A percentile compares a stretch with the other conserved stretches of the same genome.
phyloP scores from a whole-genome alignment of 257 asterid species.

The Schizonepeta tenuifolia region DNA sequence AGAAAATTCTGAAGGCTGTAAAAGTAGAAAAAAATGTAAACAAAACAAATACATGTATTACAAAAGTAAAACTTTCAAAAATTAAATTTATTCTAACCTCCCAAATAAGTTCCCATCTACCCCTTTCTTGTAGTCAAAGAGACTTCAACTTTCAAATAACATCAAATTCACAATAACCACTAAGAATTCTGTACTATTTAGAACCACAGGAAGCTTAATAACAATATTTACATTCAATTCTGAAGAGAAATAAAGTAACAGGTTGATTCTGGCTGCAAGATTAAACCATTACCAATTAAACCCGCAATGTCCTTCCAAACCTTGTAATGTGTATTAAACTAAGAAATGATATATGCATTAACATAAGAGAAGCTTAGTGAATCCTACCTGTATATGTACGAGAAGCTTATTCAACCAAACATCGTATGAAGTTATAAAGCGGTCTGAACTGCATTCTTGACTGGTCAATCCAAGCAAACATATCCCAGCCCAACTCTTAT shows the following conservation, averaged over 20 bases:
- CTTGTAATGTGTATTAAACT: neutral
- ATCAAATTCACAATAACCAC: neutral
- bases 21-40: slow-evolving; percentile 33
- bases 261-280: neutral
- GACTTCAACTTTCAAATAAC: slow-evolving; percentile 9
- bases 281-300: slow-evolving; percentile 4
- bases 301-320: neutral
- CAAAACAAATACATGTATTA: neutral
- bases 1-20: slow-evolving; percentile 62
- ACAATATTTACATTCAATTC: neutral
- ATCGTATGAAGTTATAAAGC: slow-evolving; percentile 69
- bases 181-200: neutral
- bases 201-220: slow-evolving; percentile 13
- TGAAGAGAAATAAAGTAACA: slow-evolving; percentile 1
- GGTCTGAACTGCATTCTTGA: slow-evolving; percentile 84
- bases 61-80: neutral
- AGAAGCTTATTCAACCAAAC: slow-evolving; percentile 72
- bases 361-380: slow-evolving; percentile 49
- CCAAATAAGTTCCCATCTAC: slow-evolving; percentile 14
- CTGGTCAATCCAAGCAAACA: slow-evolving; percentile 89
- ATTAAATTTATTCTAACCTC: neutral
- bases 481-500: slow-evolving; percentile 86
- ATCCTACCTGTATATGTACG: slow-evolving; percentile 67
- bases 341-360: slow-evolving; percentile 58
- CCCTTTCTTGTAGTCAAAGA: slow-evolving; percentile 11